phyloP scores from a whole-genome alignment of 805 yeast species.

The Zygosaccharomyces siamensis region DNA sequence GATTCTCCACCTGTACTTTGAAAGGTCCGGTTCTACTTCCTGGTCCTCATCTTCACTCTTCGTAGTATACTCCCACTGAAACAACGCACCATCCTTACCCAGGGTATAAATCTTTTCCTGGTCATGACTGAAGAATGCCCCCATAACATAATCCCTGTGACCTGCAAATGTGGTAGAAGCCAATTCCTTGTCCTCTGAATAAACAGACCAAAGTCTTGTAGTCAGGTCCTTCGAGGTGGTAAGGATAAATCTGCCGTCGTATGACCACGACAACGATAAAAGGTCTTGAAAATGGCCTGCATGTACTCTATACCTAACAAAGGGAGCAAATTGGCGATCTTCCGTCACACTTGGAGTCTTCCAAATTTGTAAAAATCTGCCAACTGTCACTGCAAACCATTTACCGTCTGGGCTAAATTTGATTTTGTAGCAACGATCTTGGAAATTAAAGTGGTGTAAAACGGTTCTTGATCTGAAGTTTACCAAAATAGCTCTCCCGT shows the following conservation, averaged over 20 bases:
- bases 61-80: constrained; percentile 81
- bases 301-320: constrained; percentile 81
- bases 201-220: constrained; percentile 74
- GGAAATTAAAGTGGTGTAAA: constrained; percentile 90
- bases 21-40: constrained; percentile 39
- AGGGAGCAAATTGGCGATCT: constrained; percentile 94
- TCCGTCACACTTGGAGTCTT: constrained; percentile 75
- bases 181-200: constrained; percentile 55
- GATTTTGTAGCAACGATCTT: constrained; percentile 65
- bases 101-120: constrained; percentile 90
- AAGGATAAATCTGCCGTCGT: constrained; percentile 81
- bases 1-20: constrained; percentile 72
- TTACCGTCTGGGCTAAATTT: constrained; percentile 86
- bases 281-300: constrained; percentile 91
- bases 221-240: constrained; percentile 89
- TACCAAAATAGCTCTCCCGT: constrained; percentile 89
- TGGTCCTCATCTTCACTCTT: constrained; percentile 42
- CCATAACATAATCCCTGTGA: constrained; percentile 82
- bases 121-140: constrained; percentile 79
- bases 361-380: constrained; percentile 88
- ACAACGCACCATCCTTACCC: constrained; percentile 91
- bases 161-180: constrained; percentile 89
- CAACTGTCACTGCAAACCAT: constrained; percentile 79
- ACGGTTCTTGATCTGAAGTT: constrained; percentile 81
- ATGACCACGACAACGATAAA: constrained; percentile 77